Evolutionary conservation across 192 early-diverging fungal genomes (phyloP).

Genomic region (Lunasporangiospora selenospora): DNA sequence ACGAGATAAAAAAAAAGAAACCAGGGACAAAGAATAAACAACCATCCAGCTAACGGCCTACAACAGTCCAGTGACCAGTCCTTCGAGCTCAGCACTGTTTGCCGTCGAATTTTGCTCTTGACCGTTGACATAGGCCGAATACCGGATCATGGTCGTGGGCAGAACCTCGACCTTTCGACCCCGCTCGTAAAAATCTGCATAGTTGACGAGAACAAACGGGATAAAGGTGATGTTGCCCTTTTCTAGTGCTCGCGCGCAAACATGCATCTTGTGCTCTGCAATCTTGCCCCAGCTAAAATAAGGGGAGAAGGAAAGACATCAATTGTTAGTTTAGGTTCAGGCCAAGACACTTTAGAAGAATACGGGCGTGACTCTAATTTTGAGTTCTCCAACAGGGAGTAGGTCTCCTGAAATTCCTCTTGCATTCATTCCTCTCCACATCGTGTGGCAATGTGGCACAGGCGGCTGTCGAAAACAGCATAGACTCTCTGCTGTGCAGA

Average conservation of each 20-base stretch:
- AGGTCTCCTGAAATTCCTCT: too few species aligned
- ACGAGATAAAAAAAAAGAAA: too few species aligned
- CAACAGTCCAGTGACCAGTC: slow-evolving; percentile 28
- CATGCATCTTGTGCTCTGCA: slow-evolving; percentile 49
- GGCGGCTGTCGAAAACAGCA: too few species aligned
- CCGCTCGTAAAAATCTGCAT: slow-evolving; percentile 41
- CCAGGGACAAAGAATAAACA: too few species aligned
- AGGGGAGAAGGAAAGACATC: background rate
- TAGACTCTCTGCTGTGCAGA: background rate
- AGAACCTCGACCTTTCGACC: slow-evolving; percentile 37
- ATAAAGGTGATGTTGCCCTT: slow-evolving; percentile 34
- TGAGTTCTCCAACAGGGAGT: background rate
- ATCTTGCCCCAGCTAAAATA: slow-evolving; percentile 43
- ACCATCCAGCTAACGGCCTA: too few species aligned
- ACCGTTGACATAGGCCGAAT: slow-evolving; percentile 23
- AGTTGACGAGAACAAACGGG: slow-evolving; percentile 45
- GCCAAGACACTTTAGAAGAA: too few species aligned
- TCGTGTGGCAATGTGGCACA: too few species aligned
- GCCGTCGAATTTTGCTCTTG: slow-evolving; percentile 9
- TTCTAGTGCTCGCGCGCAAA: slow-evolving; percentile 39
- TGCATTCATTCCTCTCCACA: too few species aligned
- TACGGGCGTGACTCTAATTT: background rate
- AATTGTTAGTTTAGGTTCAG: too few species aligned
- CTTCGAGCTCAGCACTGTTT: slow-evolving; percentile 46
- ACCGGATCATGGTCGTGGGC: slow-evolving; percentile 37